phyloP scores from a whole-genome alignment of 2,329 filamentous ascomycete genomes.

The Colletotrichum falcatum region DNA sequence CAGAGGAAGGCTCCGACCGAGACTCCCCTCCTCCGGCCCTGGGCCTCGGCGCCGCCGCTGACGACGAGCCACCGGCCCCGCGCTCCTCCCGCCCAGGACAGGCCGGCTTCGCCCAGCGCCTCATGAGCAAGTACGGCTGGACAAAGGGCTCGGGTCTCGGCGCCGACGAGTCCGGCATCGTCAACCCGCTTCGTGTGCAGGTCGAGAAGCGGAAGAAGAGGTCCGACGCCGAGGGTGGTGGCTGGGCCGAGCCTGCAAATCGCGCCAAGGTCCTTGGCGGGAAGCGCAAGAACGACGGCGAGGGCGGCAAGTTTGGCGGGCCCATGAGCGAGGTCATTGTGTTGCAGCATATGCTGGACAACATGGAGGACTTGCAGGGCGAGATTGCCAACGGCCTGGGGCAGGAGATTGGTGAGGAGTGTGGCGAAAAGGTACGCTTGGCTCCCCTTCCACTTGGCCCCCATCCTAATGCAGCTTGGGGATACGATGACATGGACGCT shows the following conservation, averaged over 20 bases:
- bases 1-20: slow-evolving; percentile 54
- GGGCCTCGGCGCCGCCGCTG: slow-evolving; percentile 58
- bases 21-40: slow-evolving; percentile 61
- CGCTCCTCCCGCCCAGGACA: slow-evolving; percentile 81
- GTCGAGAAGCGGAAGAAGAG: slow-evolving; percentile 88
- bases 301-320: slow-evolving; percentile 67
- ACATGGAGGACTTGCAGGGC: slow-evolving; percentile 78
- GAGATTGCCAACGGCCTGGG: slow-evolving; percentile 83
- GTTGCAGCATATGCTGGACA: slow-evolving; percentile 86
- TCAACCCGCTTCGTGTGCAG: slow-evolving; percentile 84
- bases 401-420: slow-evolving; percentile 96
- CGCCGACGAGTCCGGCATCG: slow-evolving; percentile 83
- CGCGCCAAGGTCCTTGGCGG: slow-evolving; percentile 87
- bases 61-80: slow-evolving; percentile 52
- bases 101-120: slow-evolving; percentile 84
- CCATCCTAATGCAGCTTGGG: slow-evolving; percentile 13
- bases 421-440: slow-evolving; percentile 76
- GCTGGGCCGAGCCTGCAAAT: slow-evolving; percentile 76
- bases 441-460: neutral
- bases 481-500: slow-evolving; percentile 5
- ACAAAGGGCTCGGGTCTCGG: slow-evolving; percentile 88
- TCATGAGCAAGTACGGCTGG: slow-evolving; percentile 97
- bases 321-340: slow-evolving; percentile 86
- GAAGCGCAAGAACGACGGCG: slow-evolving; percentile 61
- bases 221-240: slow-evolving; percentile 82